phyloP scores from a whole-genome alignment of 2,329 filamentous ascomycete species.

The Neofusicoccum parvum region DNA sequence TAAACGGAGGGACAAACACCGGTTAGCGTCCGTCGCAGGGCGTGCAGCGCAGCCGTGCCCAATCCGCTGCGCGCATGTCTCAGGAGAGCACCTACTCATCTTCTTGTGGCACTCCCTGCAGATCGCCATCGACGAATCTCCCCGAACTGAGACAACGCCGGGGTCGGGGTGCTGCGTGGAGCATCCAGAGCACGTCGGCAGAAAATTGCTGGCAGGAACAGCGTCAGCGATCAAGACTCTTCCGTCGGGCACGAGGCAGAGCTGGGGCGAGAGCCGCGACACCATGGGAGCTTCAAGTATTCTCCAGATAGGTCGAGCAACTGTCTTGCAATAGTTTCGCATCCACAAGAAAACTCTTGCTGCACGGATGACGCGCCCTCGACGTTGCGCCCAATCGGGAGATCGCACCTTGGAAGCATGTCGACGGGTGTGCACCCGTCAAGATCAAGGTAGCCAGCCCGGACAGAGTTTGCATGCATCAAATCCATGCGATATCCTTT shows the following conservation, averaged over 20 bases:
- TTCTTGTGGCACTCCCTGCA: constrained; percentile 79
- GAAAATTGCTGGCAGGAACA: constrained; percentile 63
- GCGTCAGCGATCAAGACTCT: constrained; percentile 4
- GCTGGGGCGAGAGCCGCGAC: background rate
- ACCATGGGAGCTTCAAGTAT: background rate
- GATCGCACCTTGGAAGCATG: constrained; percentile 66
- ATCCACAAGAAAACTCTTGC: background rate
- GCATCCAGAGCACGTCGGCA: constrained; percentile 76
- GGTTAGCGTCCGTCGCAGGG: constrained; percentile 1
- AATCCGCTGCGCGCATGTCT: background rate
- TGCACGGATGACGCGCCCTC: background rate
- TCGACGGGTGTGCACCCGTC: constrained; percentile 74
- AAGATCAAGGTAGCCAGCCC: constrained; percentile 77
- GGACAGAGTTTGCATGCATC: constrained; percentile 71
- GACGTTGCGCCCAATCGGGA: background rate
- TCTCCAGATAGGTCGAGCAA: background rate
- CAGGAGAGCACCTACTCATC: constrained; percentile 57
- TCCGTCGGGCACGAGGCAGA: background rate
- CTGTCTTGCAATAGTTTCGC: background rate
- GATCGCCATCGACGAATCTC: constrained; percentile 71
- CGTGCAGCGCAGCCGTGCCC: background rate
- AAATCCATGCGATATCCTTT: constrained; percentile 60
- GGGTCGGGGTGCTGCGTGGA: constrained; percentile 65
- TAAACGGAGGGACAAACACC: constrained; percentile 26
- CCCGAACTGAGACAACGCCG: constrained; percentile 72